Conservation (phyloP, 371 early-diverging fungal species). For the Mucor piriformis region DNA sequence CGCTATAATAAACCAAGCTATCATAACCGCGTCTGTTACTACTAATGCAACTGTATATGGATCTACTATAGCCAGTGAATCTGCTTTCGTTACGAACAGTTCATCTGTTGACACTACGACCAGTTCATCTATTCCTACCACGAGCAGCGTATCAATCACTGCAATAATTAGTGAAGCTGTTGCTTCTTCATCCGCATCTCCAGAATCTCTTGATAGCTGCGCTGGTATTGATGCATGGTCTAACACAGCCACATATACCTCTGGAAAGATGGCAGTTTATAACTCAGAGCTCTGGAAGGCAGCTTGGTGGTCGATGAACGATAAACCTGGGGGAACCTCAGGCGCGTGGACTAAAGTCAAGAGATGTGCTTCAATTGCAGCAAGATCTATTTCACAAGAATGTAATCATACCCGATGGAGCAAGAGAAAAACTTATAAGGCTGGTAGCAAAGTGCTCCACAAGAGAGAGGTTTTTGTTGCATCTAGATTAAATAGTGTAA, state of each 20-base stretch:
- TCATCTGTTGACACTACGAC: neutral
- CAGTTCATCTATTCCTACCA: conserved; percentile 6
- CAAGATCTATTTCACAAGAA: neutral
- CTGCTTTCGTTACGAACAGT: neutral
- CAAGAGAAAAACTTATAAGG: conserved; percentile 1
- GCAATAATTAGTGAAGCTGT: no score
- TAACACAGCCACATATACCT: conserved; percentile 20
- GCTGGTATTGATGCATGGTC: conserved; percentile 30
- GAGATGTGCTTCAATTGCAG: conserved; percentile 13
- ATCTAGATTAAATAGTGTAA: neutral
- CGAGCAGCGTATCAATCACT: conserved; percentile 14
- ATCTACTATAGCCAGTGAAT: neutral
- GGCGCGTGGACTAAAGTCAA: conserved; percentile 36
- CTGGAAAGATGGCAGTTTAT: conserved; percentile 38
- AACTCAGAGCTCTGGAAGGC: conserved; percentile 41
- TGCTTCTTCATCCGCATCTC: conserved; percentile 13
- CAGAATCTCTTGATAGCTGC: conserved; percentile 28
- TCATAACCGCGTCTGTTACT: neutral
- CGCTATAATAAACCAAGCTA: neutral
- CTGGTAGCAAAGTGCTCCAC: conserved; percentile 1
- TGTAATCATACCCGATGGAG: conserved; percentile 8
- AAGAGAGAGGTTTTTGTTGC: conserved; percentile 4
- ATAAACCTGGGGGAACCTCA: conserved; percentile 37
- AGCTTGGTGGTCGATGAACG: conserved; percentile 56
- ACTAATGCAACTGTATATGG: conserved; percentile 6